Evolutionary conservation across 2,329 filamentous ascomycete species (phyloP).

Genomic region (Cercospora zeae-maydis): DNA sequence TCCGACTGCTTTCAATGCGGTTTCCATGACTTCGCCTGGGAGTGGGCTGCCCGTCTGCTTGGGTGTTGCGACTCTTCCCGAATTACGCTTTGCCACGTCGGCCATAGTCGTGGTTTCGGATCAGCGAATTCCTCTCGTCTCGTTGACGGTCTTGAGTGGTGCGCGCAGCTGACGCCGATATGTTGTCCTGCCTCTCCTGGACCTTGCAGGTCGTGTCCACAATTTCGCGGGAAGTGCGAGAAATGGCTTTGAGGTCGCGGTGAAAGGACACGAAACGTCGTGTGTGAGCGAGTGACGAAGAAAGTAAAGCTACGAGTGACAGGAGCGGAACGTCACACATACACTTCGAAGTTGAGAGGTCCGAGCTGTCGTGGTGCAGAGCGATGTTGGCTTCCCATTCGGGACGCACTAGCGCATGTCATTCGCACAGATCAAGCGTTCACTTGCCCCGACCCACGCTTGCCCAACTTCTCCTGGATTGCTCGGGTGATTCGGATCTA

Average conservation of each 20-base stretch:
- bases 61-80: conserved; percentile 53
- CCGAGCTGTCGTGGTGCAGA: neutral
- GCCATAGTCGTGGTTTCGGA: conserved; percentile 43
- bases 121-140: neutral
- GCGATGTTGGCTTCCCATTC: conserved; percentile 3
- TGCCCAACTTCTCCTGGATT: neutral
- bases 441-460: neutral
- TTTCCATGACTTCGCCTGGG: conserved; percentile 49
- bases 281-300: conserved; percentile 1
- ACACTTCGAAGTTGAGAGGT: neutral
- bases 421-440: conserved; percentile 1
- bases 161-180: neutral
- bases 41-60: conserved; percentile 41
- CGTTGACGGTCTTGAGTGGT: neutral
- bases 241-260: neutral
- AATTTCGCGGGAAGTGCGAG: neutral
- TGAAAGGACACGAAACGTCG: neutral
- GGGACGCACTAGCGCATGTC: neutral
- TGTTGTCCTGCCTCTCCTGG: neutral
- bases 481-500: neutral
- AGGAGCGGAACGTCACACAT: neutral
- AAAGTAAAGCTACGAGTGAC: neutral
- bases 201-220: neutral
- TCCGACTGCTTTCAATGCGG: conserved; percentile 58
- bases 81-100: conserved; percentile 55